phyloP scores from a whole-genome alignment of 1,139 yeast species.

The Meyerozyma smithsonii region DNA sequence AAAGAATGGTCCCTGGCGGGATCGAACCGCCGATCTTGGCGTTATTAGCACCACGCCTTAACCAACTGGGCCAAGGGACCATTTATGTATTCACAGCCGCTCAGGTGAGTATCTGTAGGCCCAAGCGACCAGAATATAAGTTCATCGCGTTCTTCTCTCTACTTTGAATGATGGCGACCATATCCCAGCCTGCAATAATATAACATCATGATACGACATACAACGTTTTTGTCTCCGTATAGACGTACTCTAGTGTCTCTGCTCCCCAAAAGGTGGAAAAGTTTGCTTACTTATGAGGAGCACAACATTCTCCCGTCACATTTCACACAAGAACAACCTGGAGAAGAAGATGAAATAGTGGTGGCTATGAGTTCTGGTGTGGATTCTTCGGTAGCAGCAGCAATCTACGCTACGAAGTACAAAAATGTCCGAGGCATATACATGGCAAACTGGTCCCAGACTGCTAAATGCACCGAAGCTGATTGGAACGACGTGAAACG shows the following conservation, averaged over 20 bases:
- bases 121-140: no score
- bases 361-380: constrained; percentile 98
- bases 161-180: not conserved
- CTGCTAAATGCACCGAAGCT: constrained; percentile 69
- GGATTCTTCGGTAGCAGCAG: constrained; percentile 88
- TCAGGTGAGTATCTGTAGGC: not conserved
- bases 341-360: constrained; percentile 52
- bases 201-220: not conserved
- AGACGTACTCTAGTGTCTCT: not conserved
- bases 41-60: constrained; percentile 32
- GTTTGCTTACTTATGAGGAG: constrained; percentile 1
- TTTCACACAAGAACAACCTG: constrained; percentile 41
- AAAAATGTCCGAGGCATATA: constrained; percentile 70
- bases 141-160: no score
- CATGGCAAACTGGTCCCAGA: constrained; percentile 89
- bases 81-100: not conserved
- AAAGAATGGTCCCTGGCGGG: constrained; percentile 26
- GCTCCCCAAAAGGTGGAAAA: not conserved
- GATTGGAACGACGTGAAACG: constrained; percentile 84
- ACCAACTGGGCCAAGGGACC: constrained; percentile 40
- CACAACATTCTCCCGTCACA: constrained; percentile 5
- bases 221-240: not conserved
- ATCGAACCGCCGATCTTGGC: constrained; percentile 34
- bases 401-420: constrained; percentile 51
- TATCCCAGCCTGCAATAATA: not conserved